Evolutionary conservation across 441 rosid species (phyloP).

Genomic region (Gossypium trilobum): DNA sequence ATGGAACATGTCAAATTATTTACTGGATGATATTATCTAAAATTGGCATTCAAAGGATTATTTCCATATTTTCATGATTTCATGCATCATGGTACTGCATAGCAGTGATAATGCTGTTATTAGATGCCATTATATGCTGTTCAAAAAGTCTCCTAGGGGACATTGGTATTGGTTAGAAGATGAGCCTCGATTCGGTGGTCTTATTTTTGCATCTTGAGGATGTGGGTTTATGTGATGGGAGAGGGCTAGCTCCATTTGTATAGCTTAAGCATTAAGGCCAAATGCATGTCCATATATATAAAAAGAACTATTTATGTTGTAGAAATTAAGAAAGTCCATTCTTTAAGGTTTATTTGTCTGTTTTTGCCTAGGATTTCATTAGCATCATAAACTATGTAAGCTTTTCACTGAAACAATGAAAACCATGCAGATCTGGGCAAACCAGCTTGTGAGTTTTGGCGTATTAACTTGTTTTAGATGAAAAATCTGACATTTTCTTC

Average conservation of each 20-base stretch:
- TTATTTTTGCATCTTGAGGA: not conserved
- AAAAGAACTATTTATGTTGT: not conserved
- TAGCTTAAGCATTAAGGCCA: not conserved
- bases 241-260: not conserved
- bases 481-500: conserved; percentile 5
- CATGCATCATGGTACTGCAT: not conserved
- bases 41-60: not conserved
- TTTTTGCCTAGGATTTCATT: not conserved
- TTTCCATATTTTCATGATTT: not conserved
- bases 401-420: not conserved
- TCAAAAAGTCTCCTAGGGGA: not conserved
- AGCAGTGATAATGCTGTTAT: not conserved
- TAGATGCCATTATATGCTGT: not conserved
- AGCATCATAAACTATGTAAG: not conserved
- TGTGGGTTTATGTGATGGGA: not conserved
- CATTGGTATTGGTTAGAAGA: not conserved
- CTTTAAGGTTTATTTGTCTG: not conserved
- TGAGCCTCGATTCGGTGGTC: not conserved
- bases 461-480: not conserved
- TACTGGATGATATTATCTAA: not conserved
- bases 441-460: not conserved
- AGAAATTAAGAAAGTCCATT: not conserved
- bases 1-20: not conserved
- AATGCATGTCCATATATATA: not conserved
- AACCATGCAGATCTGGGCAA: not conserved